Percentiles rank a stretch among this genome's conserved stretches.
phyloP scores from a whole-genome alignment of 2,329 filamentous ascomycete genomes.

The Penicillium hesseltinei region DNA sequence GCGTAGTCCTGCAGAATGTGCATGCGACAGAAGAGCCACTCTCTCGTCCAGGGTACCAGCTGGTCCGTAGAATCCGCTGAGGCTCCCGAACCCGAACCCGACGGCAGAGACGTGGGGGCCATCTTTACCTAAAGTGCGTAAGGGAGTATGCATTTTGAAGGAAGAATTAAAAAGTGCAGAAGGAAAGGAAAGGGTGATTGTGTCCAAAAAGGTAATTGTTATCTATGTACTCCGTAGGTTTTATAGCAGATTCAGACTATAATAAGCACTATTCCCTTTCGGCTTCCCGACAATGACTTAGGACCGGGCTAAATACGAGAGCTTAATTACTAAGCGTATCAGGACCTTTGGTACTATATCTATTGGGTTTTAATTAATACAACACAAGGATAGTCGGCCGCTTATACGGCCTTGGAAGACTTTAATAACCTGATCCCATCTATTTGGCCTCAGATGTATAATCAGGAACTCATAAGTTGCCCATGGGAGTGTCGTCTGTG shows the following conservation, averaged over 20 bases:
- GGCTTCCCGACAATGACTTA: background rate
- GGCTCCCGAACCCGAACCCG: constrained; percentile 22
- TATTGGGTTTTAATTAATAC: no score
- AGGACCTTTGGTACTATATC: no score
- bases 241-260: background rate
- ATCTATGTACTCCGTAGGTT: no score
- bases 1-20: constrained; percentile 25
- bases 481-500: no score
- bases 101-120: constrained; percentile 19
- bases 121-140: background rate
- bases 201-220: no score
- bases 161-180: accelerated
- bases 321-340: no score
- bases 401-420: no score
- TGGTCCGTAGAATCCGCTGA: constrained; percentile 17
- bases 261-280: background rate
- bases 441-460: no score
- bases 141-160: background rate
- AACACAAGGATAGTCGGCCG: no score
- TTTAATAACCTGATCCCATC: no score
- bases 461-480: no score
- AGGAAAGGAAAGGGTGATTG: background rate
- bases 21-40: constrained; percentile 25
- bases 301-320: no score
- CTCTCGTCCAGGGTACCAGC: constrained; percentile 9